Evolutionary conservation across 2,329 filamentous ascomycete species (phyloP).

Genomic region (Cercospora beticola): DNA sequence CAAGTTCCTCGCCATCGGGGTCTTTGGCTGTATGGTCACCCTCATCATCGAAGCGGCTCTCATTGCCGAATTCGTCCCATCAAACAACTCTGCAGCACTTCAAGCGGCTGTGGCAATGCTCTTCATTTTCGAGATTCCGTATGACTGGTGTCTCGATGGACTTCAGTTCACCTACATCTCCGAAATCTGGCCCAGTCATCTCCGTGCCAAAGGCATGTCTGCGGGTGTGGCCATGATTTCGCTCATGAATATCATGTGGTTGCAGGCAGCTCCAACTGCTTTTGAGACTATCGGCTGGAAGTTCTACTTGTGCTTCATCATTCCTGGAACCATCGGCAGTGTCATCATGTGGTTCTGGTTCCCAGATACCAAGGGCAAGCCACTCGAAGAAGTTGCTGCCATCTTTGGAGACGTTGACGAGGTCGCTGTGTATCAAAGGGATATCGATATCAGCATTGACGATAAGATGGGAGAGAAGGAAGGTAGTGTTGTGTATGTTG

Average conservation of each 20-base stretch:
- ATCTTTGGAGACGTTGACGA: conserved; percentile 25
- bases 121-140: conserved; percentile 24
- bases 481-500: neutral
- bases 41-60: conserved; percentile 25
- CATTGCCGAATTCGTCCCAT: conserved; percentile 18
- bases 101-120: conserved; percentile 22
- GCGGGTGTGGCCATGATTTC: conserved; percentile 27
- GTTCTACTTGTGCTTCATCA: conserved; percentile 25
- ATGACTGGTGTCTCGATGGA: conserved; percentile 25
- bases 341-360: conserved; percentile 23
- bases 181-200: conserved; percentile 26
- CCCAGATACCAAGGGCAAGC: conserved; percentile 23
- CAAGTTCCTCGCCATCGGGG: conserved; percentile 24
- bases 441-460: conserved; percentile 2
- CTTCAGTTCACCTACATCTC: conserved; percentile 27
- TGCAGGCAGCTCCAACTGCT: conserved; percentile 24
- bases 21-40: conserved; percentile 25
- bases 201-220: conserved; percentile 28
- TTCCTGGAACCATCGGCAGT: conserved; percentile 22
- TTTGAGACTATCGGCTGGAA: conserved; percentile 22
- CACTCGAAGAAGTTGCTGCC: conserved; percentile 26
- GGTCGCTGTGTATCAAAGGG: conserved; percentile 14
- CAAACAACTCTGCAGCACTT: conserved; percentile 20
- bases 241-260: conserved; percentile 31
- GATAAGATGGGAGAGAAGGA: neutral